Evolutionary conservation across 768 basidiomycete genomes (phyloP).

Genomic region (Tulasnella sp.): DNA sequence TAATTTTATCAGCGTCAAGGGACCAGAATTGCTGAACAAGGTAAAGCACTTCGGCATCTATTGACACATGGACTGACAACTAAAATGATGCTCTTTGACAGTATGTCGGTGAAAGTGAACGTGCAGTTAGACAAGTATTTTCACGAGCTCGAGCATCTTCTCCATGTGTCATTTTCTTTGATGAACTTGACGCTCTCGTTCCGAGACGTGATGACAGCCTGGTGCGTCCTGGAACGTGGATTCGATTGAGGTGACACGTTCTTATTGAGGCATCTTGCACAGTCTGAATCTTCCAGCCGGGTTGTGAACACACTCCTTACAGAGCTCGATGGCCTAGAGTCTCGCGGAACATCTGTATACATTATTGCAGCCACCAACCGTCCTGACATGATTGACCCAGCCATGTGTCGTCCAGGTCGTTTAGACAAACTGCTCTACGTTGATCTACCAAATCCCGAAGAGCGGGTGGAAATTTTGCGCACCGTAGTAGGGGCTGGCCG

Average conservation of each 20-base stretch:
- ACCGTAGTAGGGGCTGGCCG: constrained; percentile 39
- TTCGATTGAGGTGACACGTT: neutral
- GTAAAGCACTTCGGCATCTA: constrained; percentile 30
- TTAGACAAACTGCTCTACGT: constrained; percentile 91
- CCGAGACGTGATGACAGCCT: constrained; percentile 81
- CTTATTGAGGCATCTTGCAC: neutral
- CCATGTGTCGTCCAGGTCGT: constrained; percentile 93
- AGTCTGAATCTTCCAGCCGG: constrained; percentile 88
- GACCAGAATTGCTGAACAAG: constrained; percentile 94
- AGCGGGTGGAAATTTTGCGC: constrained; percentile 72
- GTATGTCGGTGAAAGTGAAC: constrained; percentile 97
- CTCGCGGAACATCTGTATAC: constrained; percentile 64
- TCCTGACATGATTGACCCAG: constrained; percentile 95
- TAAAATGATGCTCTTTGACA: constrained; percentile 24
- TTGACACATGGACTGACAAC: constrained; percentile 8
- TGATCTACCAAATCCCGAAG: constrained; percentile 59
- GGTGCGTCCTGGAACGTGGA: constrained; percentile 33
- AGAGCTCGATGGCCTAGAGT: constrained; percentile 84
- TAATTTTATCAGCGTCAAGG: constrained; percentile 97
- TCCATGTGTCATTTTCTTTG: constrained; percentile 92
- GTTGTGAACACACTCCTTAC: constrained; percentile 91
- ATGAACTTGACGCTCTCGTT: constrained; percentile 85
- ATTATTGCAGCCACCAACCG: constrained; percentile 92
- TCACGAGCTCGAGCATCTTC: constrained; percentile 84
- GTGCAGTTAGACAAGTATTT: constrained; percentile 90